Evolutionary conservation across 208 protist genomes (phyloP).

Genomic region (Trypanosoma rangeli): DNA sequence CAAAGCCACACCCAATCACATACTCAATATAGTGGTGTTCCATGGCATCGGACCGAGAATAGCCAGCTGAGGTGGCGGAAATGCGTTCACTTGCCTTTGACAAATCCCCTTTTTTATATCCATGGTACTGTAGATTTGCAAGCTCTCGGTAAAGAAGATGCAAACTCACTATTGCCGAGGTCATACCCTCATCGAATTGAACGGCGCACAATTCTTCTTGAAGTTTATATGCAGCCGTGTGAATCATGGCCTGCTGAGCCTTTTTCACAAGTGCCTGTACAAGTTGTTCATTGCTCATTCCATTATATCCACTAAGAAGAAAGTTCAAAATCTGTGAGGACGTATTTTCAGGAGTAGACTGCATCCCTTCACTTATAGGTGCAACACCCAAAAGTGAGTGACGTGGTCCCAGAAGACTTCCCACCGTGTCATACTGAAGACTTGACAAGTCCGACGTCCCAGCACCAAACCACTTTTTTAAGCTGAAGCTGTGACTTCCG

Average conservation of each 20-base stretch:
- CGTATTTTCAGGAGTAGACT: slow-evolving; percentile 33
- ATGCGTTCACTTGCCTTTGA: neutral
- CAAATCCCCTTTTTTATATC: neutral
- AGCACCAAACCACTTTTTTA: slow-evolving; percentile 5
- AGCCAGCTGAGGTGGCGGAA: slow-evolving; percentile 1
- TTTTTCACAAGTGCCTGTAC: slow-evolving; percentile 39
- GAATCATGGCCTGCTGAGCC: slow-evolving; percentile 43
- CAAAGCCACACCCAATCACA: slow-evolving; percentile 80
- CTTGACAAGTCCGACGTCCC: slow-evolving; percentile 20
- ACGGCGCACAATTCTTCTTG: slow-evolving; percentile 63
- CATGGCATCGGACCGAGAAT: slow-evolving; percentile 5
- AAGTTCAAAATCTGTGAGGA: slow-evolving; percentile 67
- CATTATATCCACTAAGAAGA: slow-evolving; percentile 49
- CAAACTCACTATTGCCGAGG: slow-evolving; percentile 41
- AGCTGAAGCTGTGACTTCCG: slow-evolving; percentile 15
- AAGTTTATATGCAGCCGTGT: slow-evolving; percentile 60
- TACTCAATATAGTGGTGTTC: slow-evolving; percentile 63
- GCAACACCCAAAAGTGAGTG: slow-evolving; percentile 14
- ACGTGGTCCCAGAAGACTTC: slow-evolving; percentile 22
- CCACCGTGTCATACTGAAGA: slow-evolving; percentile 17
- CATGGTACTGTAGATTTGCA: slow-evolving; percentile 15
- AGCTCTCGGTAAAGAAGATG: slow-evolving; percentile 34
- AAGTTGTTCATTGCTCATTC: slow-evolving; percentile 41
- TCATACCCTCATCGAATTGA: slow-evolving; percentile 43
- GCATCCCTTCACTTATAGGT: slow-evolving; percentile 8